Base-by-base conservation (phyloP, 1,284 basidiomycete genomes). In the Rhodotorula sp. region DNA sequence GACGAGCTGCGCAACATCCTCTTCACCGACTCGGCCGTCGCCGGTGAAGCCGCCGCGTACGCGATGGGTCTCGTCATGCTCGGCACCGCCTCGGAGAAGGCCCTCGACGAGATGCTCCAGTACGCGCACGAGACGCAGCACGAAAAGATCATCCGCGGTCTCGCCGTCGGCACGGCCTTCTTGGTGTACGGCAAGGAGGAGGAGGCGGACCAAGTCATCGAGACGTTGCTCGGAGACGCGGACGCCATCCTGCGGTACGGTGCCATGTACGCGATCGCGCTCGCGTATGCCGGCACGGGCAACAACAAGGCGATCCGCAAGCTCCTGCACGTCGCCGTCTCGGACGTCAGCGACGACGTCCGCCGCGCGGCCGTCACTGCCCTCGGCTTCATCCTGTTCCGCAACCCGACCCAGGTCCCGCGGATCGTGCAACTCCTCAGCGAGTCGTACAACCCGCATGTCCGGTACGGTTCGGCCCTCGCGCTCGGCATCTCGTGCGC, bases 381-480 rank as follows among this genome's bases (percentile, higher is more conserved):
- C 15, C 86, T 98, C 52, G 93, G 95, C 1, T 97, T 98, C 84
- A 84, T 98, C 67, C 85, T 98, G 47, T 97, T 95, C 87, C 93
- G 95, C 83, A 95, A 92, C 80, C 93, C 95, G 28, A 86, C 87
- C 5, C 92, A 95, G 82, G 93, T 98, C 1, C 95, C 95, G 23
- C 86, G 95, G 66, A 91, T 97, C 66, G 94, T 98, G 6, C 94
- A 97, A 81, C 86, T 98, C 21, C 84, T 98, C 67, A 93, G 91
- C 76, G 95, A 98, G 84, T 95, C 93, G 79, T 98, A 97, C 82
- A 98, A 97, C 80, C 94, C 95, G n/a, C 93, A 97, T 79, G 94
- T 98, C 43, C 87, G 95, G 56, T 97, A 94, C 77, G 94, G 94
- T 77, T 94, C 94, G 47, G 95, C 95, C 5, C 86, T 98, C 56